Conservation (phyloP, 164 flowering plant species). For the Litsea cubeba region DNA sequence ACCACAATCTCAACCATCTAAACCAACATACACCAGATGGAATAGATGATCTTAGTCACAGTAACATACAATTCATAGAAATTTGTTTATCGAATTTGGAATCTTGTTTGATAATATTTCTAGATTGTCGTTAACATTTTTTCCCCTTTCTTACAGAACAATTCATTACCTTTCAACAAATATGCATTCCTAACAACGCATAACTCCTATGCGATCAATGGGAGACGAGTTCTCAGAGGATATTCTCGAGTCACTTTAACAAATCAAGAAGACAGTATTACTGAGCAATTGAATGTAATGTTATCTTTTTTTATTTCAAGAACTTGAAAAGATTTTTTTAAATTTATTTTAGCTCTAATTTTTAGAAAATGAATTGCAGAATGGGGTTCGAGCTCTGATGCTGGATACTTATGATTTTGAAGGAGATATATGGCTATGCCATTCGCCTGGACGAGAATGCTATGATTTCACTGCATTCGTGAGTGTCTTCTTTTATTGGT, state of each 20-base stretch:
- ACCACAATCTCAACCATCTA: too few relatives aligned
- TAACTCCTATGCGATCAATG: constrained; percentile 65
- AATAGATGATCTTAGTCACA: too few relatives aligned
- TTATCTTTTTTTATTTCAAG: not conserved
- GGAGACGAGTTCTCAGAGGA: constrained; percentile 48
- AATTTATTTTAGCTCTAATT: not conserved
- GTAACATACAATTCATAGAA: too few relatives aligned
- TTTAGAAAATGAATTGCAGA: constrained; percentile 30
- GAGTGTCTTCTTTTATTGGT: constrained; percentile 27
- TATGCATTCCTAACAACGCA: constrained; percentile 85
- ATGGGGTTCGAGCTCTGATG: constrained; percentile 82
- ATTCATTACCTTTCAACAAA: constrained; percentile 81
- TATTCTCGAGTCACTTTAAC: constrained; percentile 43
- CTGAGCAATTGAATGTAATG: constrained; percentile 74
- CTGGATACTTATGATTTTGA: constrained; percentile 75
- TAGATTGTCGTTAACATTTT: too few relatives aligned
- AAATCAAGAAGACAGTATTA: constrained; percentile 77
- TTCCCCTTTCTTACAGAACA: constrained; percentile 35
- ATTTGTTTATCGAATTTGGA: too few relatives aligned
- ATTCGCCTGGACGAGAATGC: constrained; percentile 69
- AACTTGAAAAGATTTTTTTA: not conserved
- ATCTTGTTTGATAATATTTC: not conserved
- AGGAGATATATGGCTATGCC: constrained; percentile 88
- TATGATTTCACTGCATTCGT: constrained; percentile 62
- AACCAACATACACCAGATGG: too few relatives aligned